A percentile compares a stretch with the other conserved stretches of the same genome.
These are phyloP conservation scores for Gossypium sturtianum DNA, from an alignment of 345 rosid species.

Conservation along the genomic window DNA sequence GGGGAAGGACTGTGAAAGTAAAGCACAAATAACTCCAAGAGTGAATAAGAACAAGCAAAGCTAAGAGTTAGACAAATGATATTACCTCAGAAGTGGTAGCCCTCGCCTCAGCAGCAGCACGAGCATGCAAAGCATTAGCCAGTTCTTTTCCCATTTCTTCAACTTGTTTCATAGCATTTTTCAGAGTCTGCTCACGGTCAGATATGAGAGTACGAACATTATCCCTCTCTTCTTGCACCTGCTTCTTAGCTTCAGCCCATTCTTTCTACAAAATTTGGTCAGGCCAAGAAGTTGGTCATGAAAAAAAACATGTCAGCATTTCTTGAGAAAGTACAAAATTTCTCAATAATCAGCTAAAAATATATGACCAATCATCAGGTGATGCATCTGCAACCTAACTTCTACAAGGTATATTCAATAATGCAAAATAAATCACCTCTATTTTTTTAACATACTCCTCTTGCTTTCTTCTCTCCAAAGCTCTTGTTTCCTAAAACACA, in stretches of 20 bases:
- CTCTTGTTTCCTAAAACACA: constrained; percentile 61
- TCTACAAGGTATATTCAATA: not conserved
- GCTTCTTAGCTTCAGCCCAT: constrained; percentile 92
- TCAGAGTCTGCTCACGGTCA: constrained; percentile 66
- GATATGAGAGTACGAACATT: constrained; percentile 52
- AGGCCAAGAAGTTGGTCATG: not conserved
- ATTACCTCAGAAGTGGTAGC: constrained; percentile 87
- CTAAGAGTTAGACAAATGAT: not conserved
- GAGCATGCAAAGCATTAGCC: constrained; percentile 66
- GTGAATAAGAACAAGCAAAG: not conserved
- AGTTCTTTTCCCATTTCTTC: constrained; percentile 79
- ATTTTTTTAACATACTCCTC: constrained; percentile 64
- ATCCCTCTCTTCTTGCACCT: constrained; percentile 76
- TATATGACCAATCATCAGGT: not conserved
- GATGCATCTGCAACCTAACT: not conserved
- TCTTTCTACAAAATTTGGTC: constrained; percentile 50
- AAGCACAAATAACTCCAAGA: not conserved
- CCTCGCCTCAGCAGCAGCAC: constrained; percentile 74
- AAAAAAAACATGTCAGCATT: not conserved
- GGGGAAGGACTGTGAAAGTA: not conserved
- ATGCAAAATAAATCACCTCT: constrained; percentile 44
- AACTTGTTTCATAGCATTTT: constrained; percentile 73
- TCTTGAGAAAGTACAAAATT: not conserved
- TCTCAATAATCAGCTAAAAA: not conserved
- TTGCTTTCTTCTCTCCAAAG: constrained; percentile 70